Percentiles rank a stretch among this genome's conserved stretches.
These are phyloP conservation scores for Cladosporium austrohemisphaericum DNA, from an alignment of 2,329 filamentous ascomycete genomes.

Conservation along the genomic window DNA sequence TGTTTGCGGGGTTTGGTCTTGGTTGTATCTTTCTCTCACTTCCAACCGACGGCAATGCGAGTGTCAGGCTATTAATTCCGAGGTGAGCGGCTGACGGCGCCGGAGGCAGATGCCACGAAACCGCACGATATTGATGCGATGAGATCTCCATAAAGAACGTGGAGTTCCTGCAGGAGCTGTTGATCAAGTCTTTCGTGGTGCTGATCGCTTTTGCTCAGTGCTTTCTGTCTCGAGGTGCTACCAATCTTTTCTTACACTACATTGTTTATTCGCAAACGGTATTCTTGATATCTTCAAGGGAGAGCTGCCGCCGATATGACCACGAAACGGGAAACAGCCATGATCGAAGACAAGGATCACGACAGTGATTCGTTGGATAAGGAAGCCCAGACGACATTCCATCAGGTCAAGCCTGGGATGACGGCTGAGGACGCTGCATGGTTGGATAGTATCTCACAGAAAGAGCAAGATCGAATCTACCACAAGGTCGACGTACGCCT, in stretches of 20 bases:
- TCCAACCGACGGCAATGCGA: conserved; percentile 4
- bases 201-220: not conserved
- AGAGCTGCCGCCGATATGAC: not conserved
- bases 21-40: not conserved
- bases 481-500: conserved; percentile 54
- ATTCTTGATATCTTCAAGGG: not conserved
- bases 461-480: conserved; percentile 44
- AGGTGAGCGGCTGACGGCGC: conserved; percentile 11
- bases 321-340: not conserved
- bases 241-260: not conserved
- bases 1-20: conserved; percentile 13
- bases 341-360: conserved; percentile 11
- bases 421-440: conserved; percentile 23
- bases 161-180: not conserved
- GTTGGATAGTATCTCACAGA: conserved; percentile 18
- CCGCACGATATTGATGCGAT: not conserved
- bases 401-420: conserved; percentile 21
- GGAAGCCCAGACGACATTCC: conserved; percentile 17
- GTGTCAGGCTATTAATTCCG: not conserved
- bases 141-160: not conserved
- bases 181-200: not conserved
- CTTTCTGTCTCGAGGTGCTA: not conserved
- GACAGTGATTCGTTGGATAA: conserved; percentile 20
- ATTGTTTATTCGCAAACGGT: not conserved
- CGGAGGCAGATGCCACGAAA: conserved; percentile 9